Percentiles rank a stretch among this genome's conserved stretches.
These are phyloP conservation scores for Paraphaeosphaeria sporulosa DNA, from an alignment of 2,329 filamentous ascomycete species.

Conservation along the genomic window DNA sequence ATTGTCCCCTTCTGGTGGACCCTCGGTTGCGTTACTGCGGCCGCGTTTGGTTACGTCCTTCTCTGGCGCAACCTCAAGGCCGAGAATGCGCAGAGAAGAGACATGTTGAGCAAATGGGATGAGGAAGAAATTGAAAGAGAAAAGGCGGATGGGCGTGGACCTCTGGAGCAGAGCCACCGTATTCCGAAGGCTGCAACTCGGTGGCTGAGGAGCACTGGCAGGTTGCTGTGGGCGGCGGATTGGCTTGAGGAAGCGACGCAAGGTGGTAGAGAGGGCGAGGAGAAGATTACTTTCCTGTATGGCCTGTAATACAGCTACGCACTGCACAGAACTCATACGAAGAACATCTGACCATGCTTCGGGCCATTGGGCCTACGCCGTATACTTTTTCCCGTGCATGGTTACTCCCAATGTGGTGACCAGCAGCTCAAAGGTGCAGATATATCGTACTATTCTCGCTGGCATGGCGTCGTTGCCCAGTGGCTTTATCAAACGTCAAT, in stretches of 20 bases:
- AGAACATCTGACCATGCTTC: background rate
- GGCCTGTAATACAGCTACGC: constrained; percentile 27
- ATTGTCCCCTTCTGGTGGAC: constrained; percentile 54
- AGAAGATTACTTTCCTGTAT: constrained; percentile 57
- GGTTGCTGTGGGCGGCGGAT: constrained; percentile 28
- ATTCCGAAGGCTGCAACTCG: constrained; percentile 21
- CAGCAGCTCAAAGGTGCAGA: too few relatives aligned
- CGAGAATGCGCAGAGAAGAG: constrained; percentile 50
- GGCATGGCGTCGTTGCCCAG: too few relatives aligned
- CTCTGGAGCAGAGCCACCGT: constrained; percentile 36
- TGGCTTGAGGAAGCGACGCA: constrained; percentile 46
- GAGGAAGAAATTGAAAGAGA: constrained; percentile 50
- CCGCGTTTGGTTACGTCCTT: constrained; percentile 51
- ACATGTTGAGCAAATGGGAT: constrained; percentile 44
- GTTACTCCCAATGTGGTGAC: too few relatives aligned
- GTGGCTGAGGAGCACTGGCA: constrained; percentile 16
- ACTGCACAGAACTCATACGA: background rate
- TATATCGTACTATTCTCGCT: too few relatives aligned
- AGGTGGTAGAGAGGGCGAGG: constrained; percentile 52
- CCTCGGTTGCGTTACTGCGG: constrained; percentile 47
- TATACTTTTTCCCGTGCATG: background rate
- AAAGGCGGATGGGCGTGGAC: constrained; percentile 39
- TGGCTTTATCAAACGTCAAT: too few relatives aligned
- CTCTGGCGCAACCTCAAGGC: constrained; percentile 48
- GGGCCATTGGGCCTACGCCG: background rate